Conservation (phyloP, 805 yeast species). For the Wickerhamomyces mucosus region DNA sequence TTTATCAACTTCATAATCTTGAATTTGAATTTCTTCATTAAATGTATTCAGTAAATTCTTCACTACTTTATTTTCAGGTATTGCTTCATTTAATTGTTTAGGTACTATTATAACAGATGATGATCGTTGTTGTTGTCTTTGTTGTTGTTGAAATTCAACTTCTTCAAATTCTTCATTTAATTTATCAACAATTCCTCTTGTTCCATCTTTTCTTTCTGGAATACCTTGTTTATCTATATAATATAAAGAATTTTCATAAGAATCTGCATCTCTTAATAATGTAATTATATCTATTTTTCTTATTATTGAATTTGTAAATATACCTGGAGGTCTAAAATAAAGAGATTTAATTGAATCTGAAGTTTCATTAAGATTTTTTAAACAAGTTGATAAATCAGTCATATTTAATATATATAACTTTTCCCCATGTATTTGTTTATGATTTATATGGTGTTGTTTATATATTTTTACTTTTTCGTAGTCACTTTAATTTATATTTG, state of each 20-base stretch:
- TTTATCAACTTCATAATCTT: conserved; percentile 29
- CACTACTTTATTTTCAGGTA: conserved; percentile 18
- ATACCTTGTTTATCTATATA: conserved; percentile 27
- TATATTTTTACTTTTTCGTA: no score
- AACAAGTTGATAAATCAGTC: conserved; percentile 8
- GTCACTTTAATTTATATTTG: no score
- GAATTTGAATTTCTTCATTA: conserved; percentile 19
- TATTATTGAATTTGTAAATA: conserved; percentile 55
- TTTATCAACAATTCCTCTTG: conserved; percentile 27
- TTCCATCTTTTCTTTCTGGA: conserved; percentile 44
- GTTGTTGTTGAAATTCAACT: conserved; percentile 20
- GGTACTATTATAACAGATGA: conserved; percentile 17
- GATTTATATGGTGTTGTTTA: no score
- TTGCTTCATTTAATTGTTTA: conserved; percentile 8
- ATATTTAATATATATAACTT: no score
- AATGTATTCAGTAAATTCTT: conserved; percentile 24
- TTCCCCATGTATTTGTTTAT: no score
- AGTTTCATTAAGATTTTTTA: conserved; percentile 9
- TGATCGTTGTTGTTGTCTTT: conserved; percentile 1
- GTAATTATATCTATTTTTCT: conserved; percentile 42
- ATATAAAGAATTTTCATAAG: conserved; percentile 41
- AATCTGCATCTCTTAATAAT: conserved; percentile 51
- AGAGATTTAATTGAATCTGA: conserved; percentile 19
- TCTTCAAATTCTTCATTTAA: conserved; percentile 26
- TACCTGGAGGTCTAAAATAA: conserved; percentile 48